Conservation (phyloP, 179 eudicot genomes). For the Beta lomatogona region DNA sequence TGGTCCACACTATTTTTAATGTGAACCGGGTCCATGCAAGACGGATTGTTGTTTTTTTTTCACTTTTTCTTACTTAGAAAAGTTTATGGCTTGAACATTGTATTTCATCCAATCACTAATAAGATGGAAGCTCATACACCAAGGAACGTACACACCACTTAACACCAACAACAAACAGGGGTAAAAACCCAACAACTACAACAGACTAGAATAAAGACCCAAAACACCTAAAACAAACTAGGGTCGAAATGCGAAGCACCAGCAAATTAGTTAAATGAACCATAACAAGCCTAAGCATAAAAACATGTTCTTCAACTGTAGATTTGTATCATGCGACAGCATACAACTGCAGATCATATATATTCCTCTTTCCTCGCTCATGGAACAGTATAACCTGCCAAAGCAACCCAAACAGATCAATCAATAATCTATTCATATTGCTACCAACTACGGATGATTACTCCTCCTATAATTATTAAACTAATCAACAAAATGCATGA, state of each 20-base stretch:
- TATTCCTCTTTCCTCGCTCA: conserved; percentile 1
- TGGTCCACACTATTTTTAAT: no score
- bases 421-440: neutral
- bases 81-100: no score
- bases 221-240: neutral
- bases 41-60: no score
- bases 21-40: no score
- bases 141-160: neutral
- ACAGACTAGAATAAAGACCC: neutral
- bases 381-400: conserved; percentile 28
- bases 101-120: no score
- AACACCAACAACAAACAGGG: neutral
- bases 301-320: neutral
- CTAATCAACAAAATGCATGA: no score
- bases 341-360: neutral
- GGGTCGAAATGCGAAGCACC: neutral
- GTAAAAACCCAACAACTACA: no score
- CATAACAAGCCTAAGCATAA: neutral
- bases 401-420: neutral
- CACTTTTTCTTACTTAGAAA: no score
- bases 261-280: no score
- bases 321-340: neutral
- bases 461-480: no score
- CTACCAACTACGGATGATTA: neutral
- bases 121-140: neutral